These are phyloP conservation scores for Alternaria hordeiaustralica DNA, from an alignment of 2,329 filamentous ascomycete genomes.

Conservation along the genomic window DNA sequence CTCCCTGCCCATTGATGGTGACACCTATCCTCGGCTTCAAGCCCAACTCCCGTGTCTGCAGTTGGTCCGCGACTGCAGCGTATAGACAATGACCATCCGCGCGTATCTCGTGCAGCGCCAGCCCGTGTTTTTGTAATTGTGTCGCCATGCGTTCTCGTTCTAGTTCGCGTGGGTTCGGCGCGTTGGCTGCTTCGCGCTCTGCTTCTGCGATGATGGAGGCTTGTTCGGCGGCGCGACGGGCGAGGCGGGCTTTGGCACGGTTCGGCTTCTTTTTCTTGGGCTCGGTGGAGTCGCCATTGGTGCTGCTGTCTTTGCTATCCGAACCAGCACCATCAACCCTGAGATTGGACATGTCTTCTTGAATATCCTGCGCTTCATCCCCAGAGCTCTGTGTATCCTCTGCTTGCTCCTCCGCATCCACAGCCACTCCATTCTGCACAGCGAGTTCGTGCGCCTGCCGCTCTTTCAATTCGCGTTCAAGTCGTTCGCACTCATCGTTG, in stretches of 20 bases:
- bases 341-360: constrained; percentile 18
- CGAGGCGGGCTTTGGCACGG: constrained; percentile 87
- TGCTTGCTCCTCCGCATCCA: constrained; percentile 17
- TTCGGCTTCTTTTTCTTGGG: constrained; percentile 74
- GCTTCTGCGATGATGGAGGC: constrained; percentile 73
- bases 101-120: constrained; percentile 78
- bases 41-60: constrained; percentile 56
- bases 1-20: constrained; percentile 26
- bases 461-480: constrained; percentile 64
- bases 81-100: constrained; percentile 97
- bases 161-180: constrained; percentile 48
- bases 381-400: not conserved
- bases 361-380: constrained; percentile 16
- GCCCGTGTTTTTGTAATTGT: constrained; percentile 67
- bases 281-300: constrained; percentile 2
- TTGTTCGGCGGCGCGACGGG: constrained; percentile 84
- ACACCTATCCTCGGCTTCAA: constrained; percentile 44
- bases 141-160: constrained; percentile 67
- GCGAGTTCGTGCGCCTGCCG: constrained; percentile 60
- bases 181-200: constrained; percentile 70
- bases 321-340: constrained; percentile 3
- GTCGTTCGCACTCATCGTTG: constrained; percentile 67
- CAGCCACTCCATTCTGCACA: constrained; percentile 42
- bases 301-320: constrained; percentile 1
- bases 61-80: constrained; percentile 86